Evolutionary conservation across 352 stramenopile species (phyloP), one percentile per base, ranked within the genome.

Genomic region (Blastocystis sp.): DNA sequence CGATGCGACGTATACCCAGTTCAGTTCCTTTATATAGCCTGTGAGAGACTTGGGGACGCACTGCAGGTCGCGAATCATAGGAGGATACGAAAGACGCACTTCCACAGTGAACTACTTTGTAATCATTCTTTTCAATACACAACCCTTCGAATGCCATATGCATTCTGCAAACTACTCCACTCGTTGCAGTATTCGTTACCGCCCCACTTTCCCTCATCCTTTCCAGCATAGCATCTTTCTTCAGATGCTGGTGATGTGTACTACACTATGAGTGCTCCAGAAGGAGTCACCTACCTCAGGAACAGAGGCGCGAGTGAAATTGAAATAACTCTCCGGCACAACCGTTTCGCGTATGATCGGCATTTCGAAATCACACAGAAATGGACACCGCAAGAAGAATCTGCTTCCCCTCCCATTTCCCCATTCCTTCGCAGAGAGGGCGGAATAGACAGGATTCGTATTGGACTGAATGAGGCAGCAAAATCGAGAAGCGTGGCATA

Each of bases 11-110:
- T 56, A 67, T 10, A 84, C 19, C 34, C 67, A 41, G 48, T 84
- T 84, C 21, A 70, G 56, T 21, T 84, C 74, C 19, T 48, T 62
- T n/a, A 84, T 48, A 53, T 84, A 84, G 17, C 74, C 52, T 38
- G 74, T 69, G 1, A 69, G 11, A n/a, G 74, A 52, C 23, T 43
- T 38, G 45, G 5, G 45, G 40, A n/a, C 48, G 7, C 28, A 45
- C 41, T 45, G 41, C 21, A 76, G 48, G 2, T 84, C 74, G n/a
- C 66, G 74, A 62, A 84, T 69, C 1, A 59, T 2, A 1, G 74
- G 74, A 38, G 74, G 74, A 84, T 59, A 84, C 2, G 21, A 21
- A 52, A 84, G 53, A 21, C 34, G 56, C 28, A 21, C 34, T 9
- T 84, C 40, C 11, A 84, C 38, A 0, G 40, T 14, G 48, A 84